Percentiles rank a stretch among this genome's conserved stretches.
These are phyloP conservation scores for Calonectria hongkongensis DNA, from an alignment of 2,329 filamentous ascomycete genomes.

Conservation along the genomic window DNA sequence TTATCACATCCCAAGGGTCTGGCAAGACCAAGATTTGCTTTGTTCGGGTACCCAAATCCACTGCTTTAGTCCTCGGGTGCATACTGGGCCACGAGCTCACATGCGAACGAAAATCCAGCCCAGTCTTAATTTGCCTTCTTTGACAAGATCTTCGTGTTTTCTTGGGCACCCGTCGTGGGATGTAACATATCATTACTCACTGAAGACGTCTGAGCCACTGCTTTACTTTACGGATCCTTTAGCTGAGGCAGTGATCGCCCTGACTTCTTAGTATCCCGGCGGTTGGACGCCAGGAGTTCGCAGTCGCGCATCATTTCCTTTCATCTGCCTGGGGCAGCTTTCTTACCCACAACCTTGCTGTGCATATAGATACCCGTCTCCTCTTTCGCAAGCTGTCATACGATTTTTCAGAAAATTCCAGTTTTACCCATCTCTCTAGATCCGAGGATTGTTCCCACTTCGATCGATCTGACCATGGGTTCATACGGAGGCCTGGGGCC, in stretches of 20 bases:
- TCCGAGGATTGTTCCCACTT: conserved; percentile 14
- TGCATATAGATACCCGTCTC: neutral
- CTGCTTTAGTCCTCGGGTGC: conserved; percentile 1
- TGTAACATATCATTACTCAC: conserved; percentile 27
- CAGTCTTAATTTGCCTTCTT: conserved; percentile 1
- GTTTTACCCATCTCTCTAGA: neutral
- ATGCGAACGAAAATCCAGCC: conserved; percentile 4
- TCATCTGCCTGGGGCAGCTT: neutral
- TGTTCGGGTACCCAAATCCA: conserved; percentile 9
- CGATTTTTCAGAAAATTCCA: neutral
- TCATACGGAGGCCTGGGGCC: conserved; percentile 23
- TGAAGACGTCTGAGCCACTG: conserved; percentile 8
- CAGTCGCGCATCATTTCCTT: conserved; percentile 1
- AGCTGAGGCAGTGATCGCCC: conserved; percentile 21
- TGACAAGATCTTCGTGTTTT: conserved; percentile 6
- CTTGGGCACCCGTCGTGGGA: neutral
- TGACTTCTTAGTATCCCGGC: neutral
- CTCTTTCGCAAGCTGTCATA: neutral
- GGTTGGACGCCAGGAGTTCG: neutral
- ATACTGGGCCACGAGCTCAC: neutral
- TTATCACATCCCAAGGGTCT: conserved; percentile 1
- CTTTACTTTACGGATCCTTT: conserved; percentile 2
- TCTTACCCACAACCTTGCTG: neutral
- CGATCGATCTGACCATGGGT: conserved; percentile 15
- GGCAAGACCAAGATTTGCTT: neutral